These are phyloP conservation scores for Leccinum subrobustum DNA, from an alignment of 1,284 basidiomycete species.

Conservation along the genomic window DNA sequence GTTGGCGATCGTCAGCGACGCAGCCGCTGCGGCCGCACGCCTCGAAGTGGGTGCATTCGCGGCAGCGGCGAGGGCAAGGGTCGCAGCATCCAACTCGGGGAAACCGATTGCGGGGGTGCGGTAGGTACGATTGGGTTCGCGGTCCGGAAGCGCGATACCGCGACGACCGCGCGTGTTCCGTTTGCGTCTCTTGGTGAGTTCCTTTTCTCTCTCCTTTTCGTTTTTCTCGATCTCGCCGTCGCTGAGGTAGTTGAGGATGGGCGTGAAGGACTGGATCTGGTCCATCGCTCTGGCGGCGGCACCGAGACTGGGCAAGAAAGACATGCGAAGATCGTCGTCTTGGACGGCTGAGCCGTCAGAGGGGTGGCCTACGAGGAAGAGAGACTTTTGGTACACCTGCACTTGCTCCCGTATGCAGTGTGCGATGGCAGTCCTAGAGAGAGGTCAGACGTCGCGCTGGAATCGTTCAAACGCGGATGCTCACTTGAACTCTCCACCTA, in stretches of 20 bases:
- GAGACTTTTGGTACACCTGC: conserved; percentile 86
- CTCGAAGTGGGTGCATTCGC: conserved; percentile 67
- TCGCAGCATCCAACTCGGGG: conserved; percentile 72
- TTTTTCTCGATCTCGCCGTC: conserved; percentile 86
- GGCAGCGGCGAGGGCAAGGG: conserved; percentile 60
- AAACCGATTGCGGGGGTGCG: conserved; percentile 85
- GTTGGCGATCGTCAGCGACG: conserved; percentile 76
- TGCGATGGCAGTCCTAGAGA: conserved; percentile 85
- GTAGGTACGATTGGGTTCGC: conserved; percentile 90
- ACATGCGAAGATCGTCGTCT: conserved; percentile 90
- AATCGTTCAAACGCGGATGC: conserved; percentile 29
- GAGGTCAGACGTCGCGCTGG: conserved; percentile 9
- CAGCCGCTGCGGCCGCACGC: conserved; percentile 83
- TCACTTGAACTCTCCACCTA: conserved; percentile 91
- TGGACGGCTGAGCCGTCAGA: conserved; percentile 77
- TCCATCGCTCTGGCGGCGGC: conserved; percentile 72
- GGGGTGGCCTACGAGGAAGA: conserved; percentile 89
- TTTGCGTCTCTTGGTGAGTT: conserved; percentile 82
- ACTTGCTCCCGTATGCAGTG: conserved; percentile 97
- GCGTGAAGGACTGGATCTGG: conserved; percentile 80
- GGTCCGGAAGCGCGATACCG: conserved; percentile 89
- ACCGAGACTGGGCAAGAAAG: conserved; percentile 82
- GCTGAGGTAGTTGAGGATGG: conserved; percentile 84
- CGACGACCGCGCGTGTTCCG: conserved; percentile 86
- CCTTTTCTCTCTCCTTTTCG: conserved; percentile 93